Evolutionary conservation across 306 rosid genomes (phyloP).

Genomic region (Cicer bijugum): DNA sequence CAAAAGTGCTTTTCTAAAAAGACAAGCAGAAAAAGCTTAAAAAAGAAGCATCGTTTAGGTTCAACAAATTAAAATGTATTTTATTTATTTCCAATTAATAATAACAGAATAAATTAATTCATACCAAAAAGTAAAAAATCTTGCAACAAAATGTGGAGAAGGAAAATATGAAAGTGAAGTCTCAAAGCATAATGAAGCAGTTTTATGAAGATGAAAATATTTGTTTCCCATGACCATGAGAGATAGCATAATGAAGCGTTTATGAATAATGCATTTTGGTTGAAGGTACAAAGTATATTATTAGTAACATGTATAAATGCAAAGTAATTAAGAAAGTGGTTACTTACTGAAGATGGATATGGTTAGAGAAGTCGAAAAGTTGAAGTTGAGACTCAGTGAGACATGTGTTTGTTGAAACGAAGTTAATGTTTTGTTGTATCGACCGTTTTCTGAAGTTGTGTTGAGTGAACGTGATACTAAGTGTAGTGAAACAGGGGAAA

Average conservation of each 20-base stretch:
- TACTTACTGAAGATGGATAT: conserved; percentile 29
- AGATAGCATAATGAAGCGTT: too few species aligned
- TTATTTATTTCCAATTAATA: too few species aligned
- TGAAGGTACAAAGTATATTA: not conserved
- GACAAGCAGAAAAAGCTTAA: conserved; percentile 44
- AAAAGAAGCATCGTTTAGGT: conserved; percentile 55
- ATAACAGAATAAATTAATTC: too few species aligned
- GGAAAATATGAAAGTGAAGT: not conserved
- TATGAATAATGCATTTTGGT: conserved; percentile 38
- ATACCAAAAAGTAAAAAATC: too few species aligned
- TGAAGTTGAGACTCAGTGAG: not conserved
- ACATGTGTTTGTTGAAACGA: not conserved
- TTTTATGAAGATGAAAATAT: too few species aligned
- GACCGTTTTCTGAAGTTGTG: not conserved
- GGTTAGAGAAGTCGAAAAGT: not conserved
- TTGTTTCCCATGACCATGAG: too few species aligned
- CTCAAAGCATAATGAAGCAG: not conserved
- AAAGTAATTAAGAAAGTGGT: not conserved
- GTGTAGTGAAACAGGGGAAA: not conserved
- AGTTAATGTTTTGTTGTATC: not conserved
- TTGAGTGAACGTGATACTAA: not conserved
- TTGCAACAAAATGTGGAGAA: conserved; percentile 39
- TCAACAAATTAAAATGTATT: not conserved
- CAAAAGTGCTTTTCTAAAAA: conserved; percentile 32
- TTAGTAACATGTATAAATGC: not conserved